phyloP scores from a whole-genome alignment of 1,284 basidiomycete genomes.

The Papiliotrema laurentii region DNA sequence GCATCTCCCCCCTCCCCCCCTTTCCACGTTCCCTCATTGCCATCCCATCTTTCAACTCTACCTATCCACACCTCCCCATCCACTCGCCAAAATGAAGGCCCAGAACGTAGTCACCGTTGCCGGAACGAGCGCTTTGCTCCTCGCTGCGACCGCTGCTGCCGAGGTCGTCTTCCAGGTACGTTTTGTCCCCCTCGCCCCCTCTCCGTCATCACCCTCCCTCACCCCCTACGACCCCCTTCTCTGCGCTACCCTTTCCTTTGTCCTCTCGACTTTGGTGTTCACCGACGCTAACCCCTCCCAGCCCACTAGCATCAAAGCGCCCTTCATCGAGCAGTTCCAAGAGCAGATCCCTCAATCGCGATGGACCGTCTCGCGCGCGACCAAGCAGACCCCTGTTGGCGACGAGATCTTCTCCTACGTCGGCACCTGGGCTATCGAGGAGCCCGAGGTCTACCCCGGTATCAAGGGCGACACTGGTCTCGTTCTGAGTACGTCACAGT shows the following conservation, averaged over 20 bases:
- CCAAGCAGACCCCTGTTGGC: constrained; percentile 91
- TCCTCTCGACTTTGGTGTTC: background rate
- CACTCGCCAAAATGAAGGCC: constrained; percentile 32
- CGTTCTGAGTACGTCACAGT: constrained; percentile 60
- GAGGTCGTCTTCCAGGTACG: constrained; percentile 40
- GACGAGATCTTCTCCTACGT: constrained; percentile 94
- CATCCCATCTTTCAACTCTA: background rate
- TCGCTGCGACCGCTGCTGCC: constrained; percentile 31
- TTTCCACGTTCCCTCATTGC: background rate
- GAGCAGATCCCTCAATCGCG: constrained; percentile 65
- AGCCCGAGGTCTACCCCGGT: constrained; percentile 64
- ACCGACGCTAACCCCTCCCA: constrained; percentile 44
- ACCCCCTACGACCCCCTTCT: too few relatives aligned
- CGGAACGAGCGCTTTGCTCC: constrained; percentile 37
- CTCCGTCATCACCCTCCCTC: background rate
- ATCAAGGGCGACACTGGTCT: constrained; percentile 81
- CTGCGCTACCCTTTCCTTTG: background rate
- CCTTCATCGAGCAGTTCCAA: constrained; percentile 97
- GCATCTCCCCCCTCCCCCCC: background rate
- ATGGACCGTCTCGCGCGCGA: constrained; percentile 95
- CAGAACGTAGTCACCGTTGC: constrained; percentile 42
- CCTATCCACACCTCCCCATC: background rate
- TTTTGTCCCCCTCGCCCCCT: background rate
- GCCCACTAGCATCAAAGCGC: constrained; percentile 78
- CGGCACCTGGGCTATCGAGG: constrained; percentile 95